A percentile compares a stretch with the other conserved stretches of the same genome.
These are phyloP conservation scores for Pythium folliculosum DNA, from an alignment of 352 stramenopile species.

Conservation along the genomic window DNA sequence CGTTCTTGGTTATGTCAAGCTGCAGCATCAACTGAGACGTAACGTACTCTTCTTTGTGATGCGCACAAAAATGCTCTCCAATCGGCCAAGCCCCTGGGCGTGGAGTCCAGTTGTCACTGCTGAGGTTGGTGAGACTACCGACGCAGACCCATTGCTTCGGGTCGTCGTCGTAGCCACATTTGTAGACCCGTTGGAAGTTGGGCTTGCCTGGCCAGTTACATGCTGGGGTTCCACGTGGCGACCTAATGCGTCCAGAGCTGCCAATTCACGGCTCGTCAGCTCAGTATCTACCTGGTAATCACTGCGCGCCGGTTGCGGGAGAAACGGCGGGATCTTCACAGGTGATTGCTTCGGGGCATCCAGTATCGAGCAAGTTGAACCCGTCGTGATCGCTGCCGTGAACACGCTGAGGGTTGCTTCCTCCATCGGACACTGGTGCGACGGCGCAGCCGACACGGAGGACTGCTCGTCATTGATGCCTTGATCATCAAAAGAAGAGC, in stretches of 20 bases:
- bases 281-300: background rate
- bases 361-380: background rate
- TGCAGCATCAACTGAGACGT: too few relatives aligned
- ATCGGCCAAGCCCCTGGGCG: slow-evolving; percentile 52
- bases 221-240: slow-evolving; percentile 13
- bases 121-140: background rate
- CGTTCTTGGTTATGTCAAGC: background rate
- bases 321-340: slow-evolving; percentile 11
- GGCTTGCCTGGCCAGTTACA: background rate
- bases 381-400: background rate
- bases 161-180: background rate
- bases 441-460: background rate
- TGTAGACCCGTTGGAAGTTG: background rate
- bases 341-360: slow-evolving; percentile 24
- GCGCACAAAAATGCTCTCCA: slow-evolving; percentile 86
- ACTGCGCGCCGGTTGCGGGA: background rate
- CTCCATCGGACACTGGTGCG: background rate
- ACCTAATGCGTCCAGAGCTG: slow-evolving; percentile 16
- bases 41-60: slow-evolving; percentile 83
- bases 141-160: slow-evolving; percentile 10
- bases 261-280: slow-evolving; percentile 12
- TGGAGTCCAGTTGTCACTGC: slow-evolving; percentile 5
- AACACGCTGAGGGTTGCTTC: background rate
- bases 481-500: background rate
- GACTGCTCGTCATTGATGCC: background rate